Evolutionary conservation across 1,284 basidiomycete species (phyloP), one percentile per base, ranked within the genome.

Genomic region (Sanghuangporus weigelae): DNA sequence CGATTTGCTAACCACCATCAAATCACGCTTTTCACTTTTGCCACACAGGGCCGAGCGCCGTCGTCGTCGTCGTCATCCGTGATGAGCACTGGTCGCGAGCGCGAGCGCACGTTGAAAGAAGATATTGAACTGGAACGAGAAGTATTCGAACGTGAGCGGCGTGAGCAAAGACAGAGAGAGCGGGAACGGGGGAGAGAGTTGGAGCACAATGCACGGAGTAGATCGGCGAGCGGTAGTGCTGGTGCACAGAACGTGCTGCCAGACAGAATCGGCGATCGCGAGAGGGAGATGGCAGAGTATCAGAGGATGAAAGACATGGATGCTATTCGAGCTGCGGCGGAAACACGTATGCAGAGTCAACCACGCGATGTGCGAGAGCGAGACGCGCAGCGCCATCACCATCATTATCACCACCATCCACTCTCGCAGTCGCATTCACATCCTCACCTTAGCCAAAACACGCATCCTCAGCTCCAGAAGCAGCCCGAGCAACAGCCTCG

Each of bases 241-340:
- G 59, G 60, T 38, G 19, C 35, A 19, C 49, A 36, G 16, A 54
- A 7, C 16, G 26, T 39, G 7, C 19, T 42, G 10, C 19, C 7
- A 7, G 59, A 60, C 48, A 57, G 72, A 68, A 73, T 74, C 57
- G 67, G 69, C 7, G 74, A 74, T 7, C 70, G 68, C 46, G 72
- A 73, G 31, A 68, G 71, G 56, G 71, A 72, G 38, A 67, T 71
- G 51, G 72, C 68, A 21, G 70, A 68, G 70, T 50, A 68, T 67
- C 40, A 71, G 74, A 68, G 70, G 55, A 67, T 67, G 63, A 65
- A 64, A 46, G 62, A 66, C 42, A 64, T 64, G 65, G 59, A 64
- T n/a, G 38, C 38, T 11, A 64, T 63, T 19, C 61, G 60, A 23
- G 66, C 63, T 11, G 64, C 56, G 42, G 58, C 65, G 31, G 58